Percentiles rank a stretch among this genome's conserved stretches.
phyloP scores from a whole-genome alignment of 805 yeast genomes.

The Ogataea chonburiensis region DNA sequence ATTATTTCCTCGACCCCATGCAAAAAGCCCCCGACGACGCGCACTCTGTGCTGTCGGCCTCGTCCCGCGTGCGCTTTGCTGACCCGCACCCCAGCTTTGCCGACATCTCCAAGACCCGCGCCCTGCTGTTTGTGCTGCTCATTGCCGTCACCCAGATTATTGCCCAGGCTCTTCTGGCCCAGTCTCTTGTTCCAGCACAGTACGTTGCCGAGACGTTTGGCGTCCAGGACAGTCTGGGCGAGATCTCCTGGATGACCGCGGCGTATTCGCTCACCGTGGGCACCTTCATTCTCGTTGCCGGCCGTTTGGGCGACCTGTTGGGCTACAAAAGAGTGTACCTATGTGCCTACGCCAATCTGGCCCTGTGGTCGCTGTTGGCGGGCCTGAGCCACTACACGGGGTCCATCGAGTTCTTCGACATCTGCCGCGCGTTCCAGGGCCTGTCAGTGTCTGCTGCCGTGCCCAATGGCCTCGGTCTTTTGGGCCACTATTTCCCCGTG shows the following conservation, averaged over 20 bases:
- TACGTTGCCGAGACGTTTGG: slow-evolving; percentile 33
- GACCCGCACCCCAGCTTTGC: slow-evolving; percentile 21
- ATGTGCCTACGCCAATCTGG: slow-evolving; percentile 54
- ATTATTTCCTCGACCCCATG: too few relatives aligned
- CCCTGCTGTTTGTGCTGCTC: slow-evolving; percentile 17
- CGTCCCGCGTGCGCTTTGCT: not conserved
- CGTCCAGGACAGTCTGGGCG: slow-evolving; percentile 29
- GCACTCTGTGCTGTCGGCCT: not conserved
- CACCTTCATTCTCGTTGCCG: slow-evolving; percentile 66
- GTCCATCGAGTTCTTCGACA: slow-evolving; percentile 48
- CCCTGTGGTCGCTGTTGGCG: slow-evolving; percentile 57
- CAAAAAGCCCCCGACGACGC: too few relatives aligned
- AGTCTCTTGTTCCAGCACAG: slow-evolving; percentile 30
- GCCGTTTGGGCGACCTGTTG: slow-evolving; percentile 69
- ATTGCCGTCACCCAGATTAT: slow-evolving; percentile 34
- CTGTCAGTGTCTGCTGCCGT: slow-evolving; percentile 58
- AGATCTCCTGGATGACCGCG: slow-evolving; percentile 66
- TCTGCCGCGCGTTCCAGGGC: slow-evolving; percentile 63
- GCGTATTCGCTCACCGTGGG: slow-evolving; percentile 71
- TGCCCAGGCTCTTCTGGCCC: slow-evolving; percentile 39
- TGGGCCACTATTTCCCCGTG: slow-evolving; percentile 45
- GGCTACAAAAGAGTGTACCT: slow-evolving; percentile 58
- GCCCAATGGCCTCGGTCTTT: slow-evolving; percentile 61
- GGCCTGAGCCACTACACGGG: slow-evolving; percentile 56
- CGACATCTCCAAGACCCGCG: slow-evolving; percentile 18